Evolutionary conservation across 2,329 filamentous ascomycete genomes (phyloP).

Genomic region (Teratosphaeria pseudoeucalypti): DNA sequence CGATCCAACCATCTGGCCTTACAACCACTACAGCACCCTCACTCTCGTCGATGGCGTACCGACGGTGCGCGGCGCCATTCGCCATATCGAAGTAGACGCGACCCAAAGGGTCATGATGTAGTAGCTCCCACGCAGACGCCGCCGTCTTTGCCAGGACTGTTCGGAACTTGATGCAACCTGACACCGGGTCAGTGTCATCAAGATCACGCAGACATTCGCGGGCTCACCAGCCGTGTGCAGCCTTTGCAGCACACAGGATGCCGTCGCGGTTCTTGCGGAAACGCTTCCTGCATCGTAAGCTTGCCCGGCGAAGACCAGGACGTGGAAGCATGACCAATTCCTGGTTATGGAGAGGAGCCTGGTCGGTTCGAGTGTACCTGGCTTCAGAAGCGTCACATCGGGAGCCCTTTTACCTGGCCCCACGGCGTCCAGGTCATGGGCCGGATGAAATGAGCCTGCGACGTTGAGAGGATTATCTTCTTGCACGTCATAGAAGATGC

Average conservation of each 20-base stretch:
- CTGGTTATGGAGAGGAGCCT: constrained; percentile 36
- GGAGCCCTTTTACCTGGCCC: constrained; percentile 36
- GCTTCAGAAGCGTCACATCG: constrained; percentile 36
- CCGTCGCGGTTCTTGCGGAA: background rate
- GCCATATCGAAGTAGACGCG: constrained; percentile 9
- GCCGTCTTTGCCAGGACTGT: constrained; percentile 20
- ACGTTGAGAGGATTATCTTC: constrained; percentile 5
- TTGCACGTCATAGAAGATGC: constrained; percentile 11
- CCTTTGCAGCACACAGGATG: constrained; percentile 3
- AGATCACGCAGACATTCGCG: background rate
- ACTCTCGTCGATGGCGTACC: constrained; percentile 6
- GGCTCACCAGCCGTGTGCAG: constrained; percentile 5
- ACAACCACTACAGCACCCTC: constrained; percentile 7
- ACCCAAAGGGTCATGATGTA: constrained; percentile 19
- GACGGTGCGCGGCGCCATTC: constrained; percentile 6
- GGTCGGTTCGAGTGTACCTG: constrained; percentile 35
- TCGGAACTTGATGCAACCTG: constrained; percentile 16
- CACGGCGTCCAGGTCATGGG: constrained; percentile 9
- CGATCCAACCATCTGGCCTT: constrained; percentile 15
- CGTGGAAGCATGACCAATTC: constrained; percentile 34
- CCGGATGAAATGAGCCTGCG: constrained; percentile 1
- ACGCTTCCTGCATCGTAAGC: constrained; percentile 9
- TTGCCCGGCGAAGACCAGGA: constrained; percentile 34
- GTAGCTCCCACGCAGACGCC: constrained; percentile 21
- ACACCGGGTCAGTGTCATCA: background rate